Base-by-base conservation (phyloP, 2,329 filamentous ascomycete species). In the Lachnellula occidentalis region DNA sequence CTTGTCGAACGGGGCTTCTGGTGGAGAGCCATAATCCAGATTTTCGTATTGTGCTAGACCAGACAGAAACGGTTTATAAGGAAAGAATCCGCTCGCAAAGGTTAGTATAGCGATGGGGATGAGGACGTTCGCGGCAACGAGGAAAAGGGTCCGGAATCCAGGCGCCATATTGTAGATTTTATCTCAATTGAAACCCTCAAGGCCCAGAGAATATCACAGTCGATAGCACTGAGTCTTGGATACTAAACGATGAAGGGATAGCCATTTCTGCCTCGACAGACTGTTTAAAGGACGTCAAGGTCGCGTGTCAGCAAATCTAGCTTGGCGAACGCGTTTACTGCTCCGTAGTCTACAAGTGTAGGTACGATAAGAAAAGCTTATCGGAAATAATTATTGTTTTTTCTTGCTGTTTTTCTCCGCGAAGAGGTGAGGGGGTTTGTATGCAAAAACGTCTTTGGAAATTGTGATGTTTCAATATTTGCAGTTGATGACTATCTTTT, bases 31-130 rank as follows among this genome's bases (percentile, higher is more conserved):
- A 73, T 80, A 77, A 46, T 76, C 73, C 27, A 80, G 68, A 48
- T 78, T 66, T 58, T 82, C 79, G 71, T 85, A 88, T 59, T 80
- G 75, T 9, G 94, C 92, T 46, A 96, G 75, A 4, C 94, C 94
- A 11, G 92, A 85, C 47, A 99, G 78, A 61, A 96, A 87, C 2
- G 94, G 91, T 68, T 99, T 99, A 73, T 97, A 96, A 7, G 94
- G 94, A 68, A 99, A 99, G 78, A 99, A 99, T 14, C 94, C 92
- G 34, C 84, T 82, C 24, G 89, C 92, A 71, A 97, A 97, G 60
- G 87, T 72, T 51, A 87, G 63, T 60, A 92, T 82, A 46, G 90
- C 86, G 53, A 87, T 67, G 3, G 89, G 88, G 45, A 96, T 83
- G 57, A 96, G 73, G 34, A 91, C 54, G 71, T 96, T 96, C 66